Conservation (phyloP, 1,284 basidiomycete species). For the Albatrellus sp. region DNA sequence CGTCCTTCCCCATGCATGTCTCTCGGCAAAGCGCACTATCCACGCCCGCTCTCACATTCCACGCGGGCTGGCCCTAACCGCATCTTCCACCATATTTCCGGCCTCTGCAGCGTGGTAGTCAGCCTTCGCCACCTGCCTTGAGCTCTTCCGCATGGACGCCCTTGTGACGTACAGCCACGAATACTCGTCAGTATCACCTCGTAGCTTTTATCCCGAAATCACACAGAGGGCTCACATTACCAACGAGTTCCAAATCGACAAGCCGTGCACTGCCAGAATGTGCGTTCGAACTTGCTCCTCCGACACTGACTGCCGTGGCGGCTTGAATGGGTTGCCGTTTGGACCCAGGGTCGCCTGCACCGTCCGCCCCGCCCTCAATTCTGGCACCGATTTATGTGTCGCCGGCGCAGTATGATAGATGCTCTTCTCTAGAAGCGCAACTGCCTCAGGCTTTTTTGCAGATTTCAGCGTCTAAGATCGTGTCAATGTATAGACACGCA, state of each 20-base stretch:
- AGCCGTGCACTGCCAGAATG: conserved; percentile 35
- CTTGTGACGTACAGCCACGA: conserved; percentile 16
- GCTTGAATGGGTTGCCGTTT: conserved; percentile 33
- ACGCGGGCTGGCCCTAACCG: neutral
- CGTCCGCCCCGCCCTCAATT: conserved; percentile 29
- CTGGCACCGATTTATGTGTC: conserved; percentile 42
- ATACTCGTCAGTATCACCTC: neutral
- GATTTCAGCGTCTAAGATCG: neutral
- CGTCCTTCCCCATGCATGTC: too few relatives aligned
- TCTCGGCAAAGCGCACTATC: too few relatives aligned
- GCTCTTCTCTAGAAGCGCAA: conserved; percentile 42
- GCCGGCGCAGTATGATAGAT: conserved; percentile 44
- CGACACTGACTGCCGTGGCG: conserved; percentile 42
- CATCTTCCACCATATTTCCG: neutral
- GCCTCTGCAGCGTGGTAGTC: conserved; percentile 16
- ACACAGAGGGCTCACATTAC: conserved; percentile 22
- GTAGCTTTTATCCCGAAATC: neutral
- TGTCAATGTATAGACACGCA: conserved; percentile 14
- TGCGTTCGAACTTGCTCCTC: conserved; percentile 37
- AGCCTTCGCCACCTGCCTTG: conserved; percentile 27
- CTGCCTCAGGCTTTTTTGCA: conserved; percentile 31
- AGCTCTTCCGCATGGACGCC: conserved; percentile 35
- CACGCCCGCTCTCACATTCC: too few relatives aligned
- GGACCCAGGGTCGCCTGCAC: conserved; percentile 38
- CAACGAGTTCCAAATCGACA: conserved; percentile 41